phyloP scores from a whole-genome alignment of 257 asterid genomes.

The Gentiana dahurica region DNA sequence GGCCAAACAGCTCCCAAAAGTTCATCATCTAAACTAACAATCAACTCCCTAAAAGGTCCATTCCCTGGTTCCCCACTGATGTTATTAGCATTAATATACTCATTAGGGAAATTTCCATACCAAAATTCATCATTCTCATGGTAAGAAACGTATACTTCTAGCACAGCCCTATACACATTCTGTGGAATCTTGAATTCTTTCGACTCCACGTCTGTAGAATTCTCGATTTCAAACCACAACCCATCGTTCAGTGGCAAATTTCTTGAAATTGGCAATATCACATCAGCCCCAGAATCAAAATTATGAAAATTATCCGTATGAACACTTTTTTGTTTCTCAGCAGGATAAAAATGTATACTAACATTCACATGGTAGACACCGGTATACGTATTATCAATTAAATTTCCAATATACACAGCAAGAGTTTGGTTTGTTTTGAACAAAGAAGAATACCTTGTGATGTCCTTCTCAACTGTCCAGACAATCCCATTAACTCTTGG shows the following conservation, averaged over 20 bases:
- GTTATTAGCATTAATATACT: slow-evolving; percentile 37
- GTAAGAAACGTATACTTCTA: slow-evolving; percentile 66
- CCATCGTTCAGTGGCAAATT: slow-evolving; percentile 57
- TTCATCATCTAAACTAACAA: slow-evolving; percentile 37
- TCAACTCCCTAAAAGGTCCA: slow-evolving; percentile 71
- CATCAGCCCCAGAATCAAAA: slow-evolving; percentile 36
- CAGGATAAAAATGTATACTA: slow-evolving; percentile 56
- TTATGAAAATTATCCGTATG: neutral
- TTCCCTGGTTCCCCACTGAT: slow-evolving; percentile 30
- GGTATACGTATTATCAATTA: slow-evolving; percentile 52
- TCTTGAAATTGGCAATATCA: slow-evolving; percentile 60
- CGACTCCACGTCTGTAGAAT: slow-evolving; percentile 30
- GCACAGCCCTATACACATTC: slow-evolving; percentile 50
- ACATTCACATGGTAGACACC: slow-evolving; percentile 69
- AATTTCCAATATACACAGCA: slow-evolving; percentile 53
- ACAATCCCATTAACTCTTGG: slow-evolving; percentile 35
- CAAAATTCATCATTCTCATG: slow-evolving; percentile 84
- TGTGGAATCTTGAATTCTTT: slow-evolving; percentile 45
- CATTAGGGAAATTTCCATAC: slow-evolving; percentile 58
- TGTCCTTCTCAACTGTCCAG: slow-evolving; percentile 67
- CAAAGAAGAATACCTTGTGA: slow-evolving; percentile 65
- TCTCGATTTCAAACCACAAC: slow-evolving; percentile 61
- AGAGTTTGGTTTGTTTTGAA: slow-evolving; percentile 40
- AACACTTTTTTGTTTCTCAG: slow-evolving; percentile 11
- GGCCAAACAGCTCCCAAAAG: slow-evolving; percentile 65